phyloP scores from a whole-genome alignment of 257 asterid species.

The Gardenia jasminoides region DNA sequence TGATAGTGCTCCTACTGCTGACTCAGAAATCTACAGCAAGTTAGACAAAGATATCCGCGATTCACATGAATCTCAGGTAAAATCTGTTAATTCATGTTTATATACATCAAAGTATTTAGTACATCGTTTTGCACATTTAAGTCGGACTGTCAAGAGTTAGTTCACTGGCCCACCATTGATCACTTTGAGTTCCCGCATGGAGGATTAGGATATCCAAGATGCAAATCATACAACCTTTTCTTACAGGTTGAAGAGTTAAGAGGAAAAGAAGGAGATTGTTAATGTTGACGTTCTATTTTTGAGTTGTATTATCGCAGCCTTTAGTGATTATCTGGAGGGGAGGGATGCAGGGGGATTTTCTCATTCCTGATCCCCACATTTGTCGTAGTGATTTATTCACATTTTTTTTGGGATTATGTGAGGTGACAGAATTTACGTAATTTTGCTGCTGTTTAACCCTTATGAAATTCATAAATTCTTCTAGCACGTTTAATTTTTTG shows the following conservation, averaged over 20 bases:
- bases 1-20: slow-evolving; percentile 90
- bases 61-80: slow-evolving; percentile 73
- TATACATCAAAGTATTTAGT: background rate
- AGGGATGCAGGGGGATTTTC: background rate
- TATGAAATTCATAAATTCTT: background rate
- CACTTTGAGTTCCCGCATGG: background rate
- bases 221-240: background rate
- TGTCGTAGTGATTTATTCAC: background rate
- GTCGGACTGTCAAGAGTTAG: background rate
- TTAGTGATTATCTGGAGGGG: background rate
- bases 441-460: background rate
- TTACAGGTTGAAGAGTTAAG: background rate
- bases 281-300: background rate
- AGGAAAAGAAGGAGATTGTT: background rate
- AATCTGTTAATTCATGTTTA: slow-evolving; percentile 4
- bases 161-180: background rate
- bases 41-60: slow-evolving; percentile 60
- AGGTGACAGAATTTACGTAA: background rate
- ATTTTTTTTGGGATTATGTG: background rate
- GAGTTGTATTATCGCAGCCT: background rate
- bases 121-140: background rate
- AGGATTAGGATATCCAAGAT: background rate
- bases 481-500: background rate
- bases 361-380: background rate
- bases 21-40: slow-evolving; percentile 69